Percentiles rank a stretch among this genome's conserved stretches.
Evolutionary conservation across 2,329 filamentous ascomycete species (phyloP).

Genomic region (Scortechinia acanthostroma): DNA sequence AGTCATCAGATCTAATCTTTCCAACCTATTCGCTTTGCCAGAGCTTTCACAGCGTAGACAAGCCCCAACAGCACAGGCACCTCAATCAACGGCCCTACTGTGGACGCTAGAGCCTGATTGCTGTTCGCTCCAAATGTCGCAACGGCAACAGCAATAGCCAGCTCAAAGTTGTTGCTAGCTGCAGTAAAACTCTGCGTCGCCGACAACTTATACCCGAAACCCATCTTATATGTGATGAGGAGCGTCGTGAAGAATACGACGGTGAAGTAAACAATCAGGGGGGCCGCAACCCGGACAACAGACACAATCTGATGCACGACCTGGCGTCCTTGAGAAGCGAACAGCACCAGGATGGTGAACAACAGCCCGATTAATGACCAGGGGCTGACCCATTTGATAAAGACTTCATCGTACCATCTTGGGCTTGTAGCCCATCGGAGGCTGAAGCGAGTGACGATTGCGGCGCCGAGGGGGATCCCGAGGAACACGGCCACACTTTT

Average conservation of each 20-base stretch:
- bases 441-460: background rate
- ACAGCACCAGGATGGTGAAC: background rate
- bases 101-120: slow-evolving; percentile 47
- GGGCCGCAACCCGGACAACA: background rate
- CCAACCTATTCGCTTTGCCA: background rate
- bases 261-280: background rate
- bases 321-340: background rate
- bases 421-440: background rate
- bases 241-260: background rate
- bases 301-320: background rate
- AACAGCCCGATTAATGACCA: background rate
- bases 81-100: slow-evolving; percentile 52
- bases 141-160: background rate
- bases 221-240: background rate
- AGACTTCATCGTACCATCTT: background rate
- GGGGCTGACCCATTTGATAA: background rate
- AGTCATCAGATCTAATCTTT: background rate
- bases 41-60: background rate
- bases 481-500: background rate
- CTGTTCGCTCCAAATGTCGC: slow-evolving; percentile 34
- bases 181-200: background rate
- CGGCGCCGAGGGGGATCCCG: background rate
- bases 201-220: background rate
- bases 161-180: background rate
- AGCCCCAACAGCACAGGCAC: slow-evolving; percentile 44